phyloP scores from a whole-genome alignment of 2,329 filamentous ascomycete species.

The Colletotrichum sp. region DNA sequence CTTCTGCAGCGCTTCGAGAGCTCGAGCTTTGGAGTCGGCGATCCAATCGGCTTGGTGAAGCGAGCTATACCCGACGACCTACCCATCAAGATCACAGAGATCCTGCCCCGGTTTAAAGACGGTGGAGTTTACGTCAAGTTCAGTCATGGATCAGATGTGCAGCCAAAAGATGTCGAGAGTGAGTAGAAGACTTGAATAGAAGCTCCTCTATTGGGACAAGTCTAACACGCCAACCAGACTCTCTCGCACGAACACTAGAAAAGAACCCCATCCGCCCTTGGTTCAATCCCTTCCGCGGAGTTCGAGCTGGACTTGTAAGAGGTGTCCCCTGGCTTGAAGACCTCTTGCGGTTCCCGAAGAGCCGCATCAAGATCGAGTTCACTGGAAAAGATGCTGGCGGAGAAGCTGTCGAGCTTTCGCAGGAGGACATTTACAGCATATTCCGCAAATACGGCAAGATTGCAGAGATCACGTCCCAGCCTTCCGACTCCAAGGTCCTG shows the following conservation, averaged over 20 bases:
- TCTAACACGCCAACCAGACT: conserved; percentile 33
- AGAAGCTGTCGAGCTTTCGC: conserved; percentile 77
- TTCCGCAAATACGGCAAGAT: conserved; percentile 93
- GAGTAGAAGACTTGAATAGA: not conserved
- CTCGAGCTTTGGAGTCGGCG: conserved; percentile 52
- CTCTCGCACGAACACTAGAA: conserved; percentile 65
- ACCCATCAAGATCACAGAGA: conserved; percentile 76
- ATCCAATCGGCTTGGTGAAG: conserved; percentile 60
- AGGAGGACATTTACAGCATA: conserved; percentile 85
- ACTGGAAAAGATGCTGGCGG: conserved; percentile 74
- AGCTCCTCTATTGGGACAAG: not conserved
- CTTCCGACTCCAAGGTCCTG: conserved; percentile 82
- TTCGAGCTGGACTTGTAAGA: conserved; percentile 75
- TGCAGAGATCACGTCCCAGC: conserved; percentile 80
- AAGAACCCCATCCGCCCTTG: conserved; percentile 81
- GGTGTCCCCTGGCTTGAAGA: conserved; percentile 96
- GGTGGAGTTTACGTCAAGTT: conserved; percentile 95
- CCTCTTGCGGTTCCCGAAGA: conserved; percentile 80
- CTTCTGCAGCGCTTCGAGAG: conserved; percentile 58
- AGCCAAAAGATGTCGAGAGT: conserved; percentile 49
- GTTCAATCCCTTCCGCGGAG: conserved; percentile 82
- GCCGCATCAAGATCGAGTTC: conserved; percentile 83
- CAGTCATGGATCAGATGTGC: conserved; percentile 49
- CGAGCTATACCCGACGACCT: conserved; percentile 67
- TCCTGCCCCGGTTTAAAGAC: conserved; percentile 86